Conservation (phyloP, 176 grass and related monocot species). For the Chloris gayana region DNA sequence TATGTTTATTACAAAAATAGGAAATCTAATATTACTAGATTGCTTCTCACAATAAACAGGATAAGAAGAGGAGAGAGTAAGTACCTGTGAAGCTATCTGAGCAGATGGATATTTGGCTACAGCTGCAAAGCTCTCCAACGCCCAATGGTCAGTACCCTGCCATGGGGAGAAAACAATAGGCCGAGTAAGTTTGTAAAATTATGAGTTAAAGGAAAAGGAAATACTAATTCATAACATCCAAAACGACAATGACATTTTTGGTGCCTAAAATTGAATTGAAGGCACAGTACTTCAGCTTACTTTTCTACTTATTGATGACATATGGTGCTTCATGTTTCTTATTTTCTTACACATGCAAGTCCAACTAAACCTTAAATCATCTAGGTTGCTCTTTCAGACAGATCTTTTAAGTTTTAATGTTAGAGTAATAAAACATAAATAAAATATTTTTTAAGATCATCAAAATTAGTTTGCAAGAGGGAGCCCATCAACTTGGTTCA, state of each 20-base stretch:
- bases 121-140: slow-evolving; percentile 84
- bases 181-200: background rate
- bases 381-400: background rate
- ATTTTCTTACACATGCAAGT: too few species aligned
- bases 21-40: background rate
- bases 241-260: background rate
- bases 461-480: background rate
- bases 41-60: background rate
- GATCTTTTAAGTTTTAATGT: background rate
- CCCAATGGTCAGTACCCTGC: slow-evolving; percentile 82
- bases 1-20: slow-evolving; percentile 5
- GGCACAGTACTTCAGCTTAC: too few species aligned
- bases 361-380: too few species aligned
- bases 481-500: slow-evolving; percentile 1
- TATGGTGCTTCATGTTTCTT: too few species aligned
- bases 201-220: slow-evolving; percentile 7
- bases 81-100: slow-evolving; percentile 89
- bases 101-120: slow-evolving; percentile 91
- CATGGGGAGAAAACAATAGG: slow-evolving; percentile 38
- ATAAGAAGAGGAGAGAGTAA: slow-evolving; percentile 35
- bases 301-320: too few species aligned
- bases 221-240: slow-evolving; percentile 8
- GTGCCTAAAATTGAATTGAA: too few species aligned
- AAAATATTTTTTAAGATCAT: background rate
- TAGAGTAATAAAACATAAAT: background rate